A percentile compares a stretch with the other conserved stretches of the same genome.
These are phyloP conservation scores for Lepiota brunneoincarnata DNA, from an alignment of 768 basidiomycete genomes.

Conservation along the genomic window DNA sequence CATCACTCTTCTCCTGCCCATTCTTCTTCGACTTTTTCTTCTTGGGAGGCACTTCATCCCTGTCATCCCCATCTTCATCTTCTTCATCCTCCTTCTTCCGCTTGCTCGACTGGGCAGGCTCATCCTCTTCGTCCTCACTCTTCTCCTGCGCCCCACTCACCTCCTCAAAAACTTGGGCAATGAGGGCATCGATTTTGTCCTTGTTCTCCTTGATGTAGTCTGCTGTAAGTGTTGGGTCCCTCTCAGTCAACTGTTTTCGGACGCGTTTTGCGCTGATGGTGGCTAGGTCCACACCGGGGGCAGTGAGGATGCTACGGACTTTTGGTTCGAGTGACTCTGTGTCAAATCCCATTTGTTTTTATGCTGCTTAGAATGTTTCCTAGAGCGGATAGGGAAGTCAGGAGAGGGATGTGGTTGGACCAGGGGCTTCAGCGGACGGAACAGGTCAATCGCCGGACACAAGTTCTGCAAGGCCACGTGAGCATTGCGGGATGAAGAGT, in stretches of 20 bases:
- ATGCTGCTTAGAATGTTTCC: neutral
- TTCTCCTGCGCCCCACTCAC: constrained; percentile 41
- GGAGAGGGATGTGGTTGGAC: constrained; percentile 7
- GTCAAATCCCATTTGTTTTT: constrained; percentile 47
- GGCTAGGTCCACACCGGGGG: constrained; percentile 72
- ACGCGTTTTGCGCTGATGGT: constrained; percentile 90
- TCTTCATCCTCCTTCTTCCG: constrained; percentile 34
- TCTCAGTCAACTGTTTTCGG: constrained; percentile 63
- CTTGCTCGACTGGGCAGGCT: constrained; percentile 29
- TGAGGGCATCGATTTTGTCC: constrained; percentile 64
- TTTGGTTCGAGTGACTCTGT: constrained; percentile 52
- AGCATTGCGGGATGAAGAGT: constrained; percentile 2
- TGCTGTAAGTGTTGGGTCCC: constrained; percentile 50
- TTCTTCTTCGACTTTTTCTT: constrained; percentile 48
- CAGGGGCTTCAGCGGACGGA: neutral
- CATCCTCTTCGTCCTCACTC: constrained; percentile 29
- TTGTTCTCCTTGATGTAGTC: constrained; percentile 68
- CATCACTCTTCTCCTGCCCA: constrained; percentile 59
- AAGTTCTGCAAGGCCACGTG: constrained; percentile 12
- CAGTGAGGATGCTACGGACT: constrained; percentile 69
- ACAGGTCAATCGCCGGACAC: neutral
- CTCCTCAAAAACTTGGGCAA: constrained; percentile 60
- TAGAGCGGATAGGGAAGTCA: neutral
- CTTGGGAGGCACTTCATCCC: constrained; percentile 33
- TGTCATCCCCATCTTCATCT: constrained; percentile 27